These are phyloP conservation scores for Lachnellula subtilissima DNA, from an alignment of 2,329 filamentous ascomycete genomes.

Conservation along the genomic window DNA sequence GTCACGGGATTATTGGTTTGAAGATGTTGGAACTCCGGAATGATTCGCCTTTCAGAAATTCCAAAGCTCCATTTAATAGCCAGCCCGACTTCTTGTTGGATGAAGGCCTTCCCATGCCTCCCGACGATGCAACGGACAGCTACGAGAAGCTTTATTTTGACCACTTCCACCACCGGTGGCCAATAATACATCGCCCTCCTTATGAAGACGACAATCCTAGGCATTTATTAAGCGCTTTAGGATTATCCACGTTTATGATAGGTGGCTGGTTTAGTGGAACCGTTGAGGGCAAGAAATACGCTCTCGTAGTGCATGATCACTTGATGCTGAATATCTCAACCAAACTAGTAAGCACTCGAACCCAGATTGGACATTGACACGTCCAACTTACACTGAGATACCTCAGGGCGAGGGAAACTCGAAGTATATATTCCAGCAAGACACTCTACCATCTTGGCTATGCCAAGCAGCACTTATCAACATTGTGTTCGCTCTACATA, in stretches of 20 bases:
- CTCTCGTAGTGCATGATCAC: conserved; percentile 30
- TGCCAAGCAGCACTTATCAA: conserved; percentile 36
- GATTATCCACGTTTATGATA: conserved; percentile 35
- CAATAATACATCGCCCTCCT: conserved; percentile 37
- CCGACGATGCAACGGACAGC: neutral
- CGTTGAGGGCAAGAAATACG: conserved; percentile 23
- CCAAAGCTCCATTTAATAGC: neutral
- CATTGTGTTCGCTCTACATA: conserved; percentile 36
- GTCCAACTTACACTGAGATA: neutral
- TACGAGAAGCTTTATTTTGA: conserved; percentile 35
- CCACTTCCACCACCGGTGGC: conserved; percentile 39
- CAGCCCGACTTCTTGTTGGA: neutral
- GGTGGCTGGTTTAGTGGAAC: conserved; percentile 36
- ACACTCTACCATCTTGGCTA: conserved; percentile 14
- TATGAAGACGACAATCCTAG: conserved; percentile 32
- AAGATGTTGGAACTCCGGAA: neutral
- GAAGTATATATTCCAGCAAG: conserved; percentile 23
- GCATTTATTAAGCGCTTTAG: conserved; percentile 22
- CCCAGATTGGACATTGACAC: neutral
- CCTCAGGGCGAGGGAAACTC: conserved; percentile 26
- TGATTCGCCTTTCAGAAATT: neutral
- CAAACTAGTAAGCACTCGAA: conserved; percentile 18
- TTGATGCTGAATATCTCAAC: conserved; percentile 28
- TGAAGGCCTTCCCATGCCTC: neutral
- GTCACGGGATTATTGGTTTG: neutral